Evolutionary conservation across 2,329 filamentous ascomycete genomes (phyloP), one percentile per base, ranked within the genome.

Genomic region (Claviceps monticola): DNA sequence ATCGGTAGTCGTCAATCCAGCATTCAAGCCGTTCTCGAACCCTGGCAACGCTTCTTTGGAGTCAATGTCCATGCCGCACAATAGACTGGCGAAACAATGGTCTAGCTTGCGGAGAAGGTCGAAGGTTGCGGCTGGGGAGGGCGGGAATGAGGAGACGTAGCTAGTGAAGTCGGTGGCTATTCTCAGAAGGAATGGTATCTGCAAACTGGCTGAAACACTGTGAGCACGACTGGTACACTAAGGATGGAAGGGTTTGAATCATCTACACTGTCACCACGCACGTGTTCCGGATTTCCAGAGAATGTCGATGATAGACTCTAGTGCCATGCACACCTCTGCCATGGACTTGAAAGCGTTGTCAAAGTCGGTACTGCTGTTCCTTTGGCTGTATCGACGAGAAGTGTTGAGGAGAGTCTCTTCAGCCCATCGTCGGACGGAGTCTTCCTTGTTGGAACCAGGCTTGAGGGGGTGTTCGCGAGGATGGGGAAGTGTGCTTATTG

Each of bases 231-330:
- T 29, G 29, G 29, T 9, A 29, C 2, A 29, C 9, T 1, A 9
- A 7, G 36, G n/a, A n/a, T 36, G 9, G 37, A 19, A 17, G 4
- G 8, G 9, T 2, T 17, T 8, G 5, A 23, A 37, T 29, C 29
- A 11, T 29, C 29, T 29, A n/a, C 3, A 5, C 13, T 42, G 13
- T 13, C 11, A 14, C 7, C n/a, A 65, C 86, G 64, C 73, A 89
- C 88, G 88, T 21, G 90, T 95, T 9, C 86, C 88, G 34, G 83
- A 88, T 21, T 88, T 77, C 91, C 91, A 97, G 5, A 95, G 68
- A 7, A 94, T 77, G 64, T 94, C 84, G 16, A 95, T 69, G 13
- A 95, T 64, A 5, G 75, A 74, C 52, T 90, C 85, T 1, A 95
- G 66, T 61, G 95, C 88, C 52, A 72, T 78, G 51, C 80, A 87